These are phyloP conservation scores for Senecio squalidus DNA, from an alignment of 140 eudicot genomes.

Conservation along the genomic window DNA sequence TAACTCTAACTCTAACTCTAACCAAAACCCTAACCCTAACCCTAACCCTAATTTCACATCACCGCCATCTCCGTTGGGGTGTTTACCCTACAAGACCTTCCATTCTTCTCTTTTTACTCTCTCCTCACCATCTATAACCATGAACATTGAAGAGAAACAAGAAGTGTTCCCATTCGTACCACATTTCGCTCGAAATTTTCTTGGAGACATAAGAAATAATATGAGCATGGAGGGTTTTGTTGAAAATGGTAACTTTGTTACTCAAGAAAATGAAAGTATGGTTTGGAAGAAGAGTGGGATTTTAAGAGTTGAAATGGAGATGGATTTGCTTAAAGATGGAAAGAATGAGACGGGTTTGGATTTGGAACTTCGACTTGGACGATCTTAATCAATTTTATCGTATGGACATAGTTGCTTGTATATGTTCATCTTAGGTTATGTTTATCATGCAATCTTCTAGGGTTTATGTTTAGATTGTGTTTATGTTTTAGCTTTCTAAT, in stretches of 20 bases:
- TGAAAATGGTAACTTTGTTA: neutral
- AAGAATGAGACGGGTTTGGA: conserved; percentile 64
- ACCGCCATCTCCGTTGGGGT: conserved; percentile 18
- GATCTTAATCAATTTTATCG: conserved; percentile 12
- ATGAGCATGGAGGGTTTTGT: conserved; percentile 19
- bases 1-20: conserved; percentile 52
- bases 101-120: conserved; percentile 14
- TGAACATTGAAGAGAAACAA: conserved; percentile 14
- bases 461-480: conserved; percentile 13
- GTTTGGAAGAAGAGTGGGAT: conserved; percentile 42
- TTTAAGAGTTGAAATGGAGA: conserved; percentile 40
- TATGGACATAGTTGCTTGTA: neutral
- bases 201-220: conserved; percentile 35
- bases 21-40: conserved; percentile 43
- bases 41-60: conserved; percentile 24
- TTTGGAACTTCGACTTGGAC: conserved; percentile 84
- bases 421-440: conserved; percentile 12
- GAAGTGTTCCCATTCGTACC: conserved; percentile 13
- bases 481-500: conserved; percentile 1
- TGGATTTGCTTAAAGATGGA: conserved; percentile 43
- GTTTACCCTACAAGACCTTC: conserved; percentile 31
- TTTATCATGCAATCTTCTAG: conserved; percentile 10
- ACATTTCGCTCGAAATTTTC: conserved; percentile 6
- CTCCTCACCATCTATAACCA: conserved; percentile 14
- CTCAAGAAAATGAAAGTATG: conserved; percentile 17